Base-by-base conservation (phyloP, 441 rosid genomes). In the Pelargonium cotyledonis region DNA sequence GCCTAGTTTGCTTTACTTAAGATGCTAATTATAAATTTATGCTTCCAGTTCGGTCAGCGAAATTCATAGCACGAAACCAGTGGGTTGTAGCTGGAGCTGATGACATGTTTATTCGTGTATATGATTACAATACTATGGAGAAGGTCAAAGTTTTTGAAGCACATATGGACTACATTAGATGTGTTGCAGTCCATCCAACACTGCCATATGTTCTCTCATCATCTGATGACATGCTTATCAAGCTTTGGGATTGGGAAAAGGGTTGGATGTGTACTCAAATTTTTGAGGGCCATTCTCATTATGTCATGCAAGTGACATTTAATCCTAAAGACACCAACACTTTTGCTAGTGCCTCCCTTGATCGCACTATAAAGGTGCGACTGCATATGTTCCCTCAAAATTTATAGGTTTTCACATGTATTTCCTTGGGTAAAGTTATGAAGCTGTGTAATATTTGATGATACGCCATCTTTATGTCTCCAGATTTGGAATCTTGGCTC, bases 401-500 rank as follows among this genome's bases (percentile, higher is more conserved):
- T 65, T 58, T 63, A 15, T 68, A n/a, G 38, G 38, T 44, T 47
- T 41, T 66, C 68, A 23, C 29, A 51, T 26, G 43, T 71, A 41
- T 53, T 68, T 71, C 62, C 49, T 69, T 55, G 67, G 68, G 55
- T 51, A 2, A 66, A 60, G 18, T 61, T 62, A 68, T 71, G 12
- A 43, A 53, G 9, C 67, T 43, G 65, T 55, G 63, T 11, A 15
- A 8, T 12, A 63, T 29, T 31, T 26, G n/a, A 49, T 63, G 63
- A 19, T 21, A 21, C 5, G 2, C 63, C 63, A 58, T 58, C 14
- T 63, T 66, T 60, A 77, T 60, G 55, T 31, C 44, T 65, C 66
- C 81, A 94, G 97, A 88, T 91, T 63, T 94, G 99, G 99, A 88
- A 89, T 80, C 88, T 94, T 77, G 97, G 95, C 72, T 94, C 99